Conservation (phyloP, 2,329 filamentous ascomycete genomes). For the Huntiella abstrusa region DNA sequence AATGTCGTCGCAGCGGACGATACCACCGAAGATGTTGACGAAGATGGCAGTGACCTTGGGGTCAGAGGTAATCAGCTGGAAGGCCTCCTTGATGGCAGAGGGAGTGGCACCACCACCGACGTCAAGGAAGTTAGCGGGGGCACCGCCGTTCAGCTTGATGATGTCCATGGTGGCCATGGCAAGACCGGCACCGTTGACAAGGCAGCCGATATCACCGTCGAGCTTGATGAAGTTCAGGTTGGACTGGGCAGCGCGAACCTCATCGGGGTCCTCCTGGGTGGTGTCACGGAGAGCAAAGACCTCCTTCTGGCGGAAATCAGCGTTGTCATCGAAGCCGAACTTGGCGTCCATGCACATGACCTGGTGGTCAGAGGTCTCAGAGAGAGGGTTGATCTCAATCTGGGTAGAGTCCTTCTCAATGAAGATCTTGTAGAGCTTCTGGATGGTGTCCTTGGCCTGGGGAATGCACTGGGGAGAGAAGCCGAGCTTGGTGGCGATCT, state of each 20-base stretch:
- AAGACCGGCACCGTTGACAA: constrained; percentile 96
- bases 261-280: constrained; percentile 89
- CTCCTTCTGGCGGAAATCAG: constrained; percentile 94
- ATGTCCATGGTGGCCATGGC: constrained; percentile 99
- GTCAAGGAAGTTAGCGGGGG: constrained; percentile 95
- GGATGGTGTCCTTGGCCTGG: constrained; percentile 86
- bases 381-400: constrained; percentile 98
- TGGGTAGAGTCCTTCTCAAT: constrained; percentile 96
- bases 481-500: constrained; percentile 78
- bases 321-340: constrained; percentile 97
- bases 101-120: constrained; percentile 95
- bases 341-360: constrained; percentile 99
- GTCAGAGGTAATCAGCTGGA: constrained; percentile 96
- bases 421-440: constrained; percentile 99
- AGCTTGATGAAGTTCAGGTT: constrained; percentile 99
- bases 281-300: constrained; percentile 86
- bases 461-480: constrained; percentile 97
- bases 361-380: constrained; percentile 94
- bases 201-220: constrained; percentile 95
- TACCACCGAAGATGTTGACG: constrained; percentile 99
- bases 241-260: constrained; percentile 88
- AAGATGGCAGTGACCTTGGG: constrained; percentile 97
- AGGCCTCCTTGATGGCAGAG: constrained; percentile 89
- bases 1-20: constrained; percentile 94
- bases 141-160: constrained; percentile 96